Evolutionary conservation across 148 eudicot genomes (phyloP), one percentile per base, ranked within the genome.

Genomic region (Diospyros kaki): DNA sequence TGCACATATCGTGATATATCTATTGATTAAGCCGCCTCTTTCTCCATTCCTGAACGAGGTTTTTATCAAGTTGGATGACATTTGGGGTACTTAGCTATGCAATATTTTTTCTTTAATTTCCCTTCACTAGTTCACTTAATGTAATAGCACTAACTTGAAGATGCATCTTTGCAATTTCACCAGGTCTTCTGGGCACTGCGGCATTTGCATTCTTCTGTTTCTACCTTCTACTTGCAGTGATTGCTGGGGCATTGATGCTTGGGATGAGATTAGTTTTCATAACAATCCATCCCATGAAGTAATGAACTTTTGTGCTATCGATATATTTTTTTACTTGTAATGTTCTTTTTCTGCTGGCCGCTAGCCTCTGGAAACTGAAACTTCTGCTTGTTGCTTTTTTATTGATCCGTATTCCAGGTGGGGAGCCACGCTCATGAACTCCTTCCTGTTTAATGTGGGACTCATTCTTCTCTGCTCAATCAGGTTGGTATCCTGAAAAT

Each of bases 361-460:
- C 73, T 78, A 3, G 40, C 45, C 50, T 61, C 66, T 60, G 43
- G 51, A n/a, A 40, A 56, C 43, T 48, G 28, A 28, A 28, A 28
- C 28, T 28, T 28, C 0, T 28, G 28, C 28, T 28, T 28, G 28
- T 28, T 28, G 28, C 28, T 28, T 58, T n/a, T 6, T 48, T 17
- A n/a, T 56, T 40, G 48, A 66, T 69, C 61, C 56, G 54, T 85
- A 43, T 76, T 83, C 75, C 82, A 95, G 99, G 88, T 95, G 99
- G 99, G 99, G 97, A 77, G 99, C 85, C 58, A 95, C 99, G 78
- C 99, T 95, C 62, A 95, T 95, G 99, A 95, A 95, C 86, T 95
- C 99, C 18, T 95, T 95, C 70, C 85, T 95, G 62, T 95, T 95
- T 73, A 95, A 95, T 66, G 99, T 95, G 66, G 99, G 89, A 51